These are phyloP conservation scores for Acrodontium crateriforme DNA, from an alignment of 2,329 filamentous ascomycete genomes.

Conservation along the genomic window DNA sequence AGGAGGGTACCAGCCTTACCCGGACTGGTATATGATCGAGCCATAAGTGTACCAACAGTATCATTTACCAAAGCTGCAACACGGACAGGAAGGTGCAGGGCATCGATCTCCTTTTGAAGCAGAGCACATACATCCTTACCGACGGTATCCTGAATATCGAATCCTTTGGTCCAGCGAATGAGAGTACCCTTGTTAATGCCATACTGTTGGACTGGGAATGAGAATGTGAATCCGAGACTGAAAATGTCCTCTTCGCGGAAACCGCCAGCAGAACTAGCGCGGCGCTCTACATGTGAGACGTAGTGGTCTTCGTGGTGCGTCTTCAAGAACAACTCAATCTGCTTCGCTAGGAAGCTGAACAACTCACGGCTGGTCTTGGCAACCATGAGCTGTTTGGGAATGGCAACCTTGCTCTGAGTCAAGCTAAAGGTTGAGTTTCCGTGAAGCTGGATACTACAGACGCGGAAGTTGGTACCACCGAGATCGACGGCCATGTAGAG, in stretches of 20 bases:
- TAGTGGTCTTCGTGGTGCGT: constrained; percentile 84
- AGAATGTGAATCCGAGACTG: constrained; percentile 96
- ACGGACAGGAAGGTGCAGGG: constrained; percentile 70
- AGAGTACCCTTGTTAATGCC: constrained; percentile 91
- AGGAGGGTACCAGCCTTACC: constrained; percentile 75
- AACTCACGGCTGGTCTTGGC: constrained; percentile 75
- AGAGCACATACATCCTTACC: constrained; percentile 90
- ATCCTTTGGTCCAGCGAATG: constrained; percentile 97
- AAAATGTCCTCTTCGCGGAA: constrained; percentile 66
- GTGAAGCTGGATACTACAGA: constrained; percentile 87
- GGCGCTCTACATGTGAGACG: constrained; percentile 39
- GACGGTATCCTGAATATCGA: constrained; percentile 87
- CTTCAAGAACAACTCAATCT: constrained; percentile 79
- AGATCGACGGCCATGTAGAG: constrained; percentile 93
- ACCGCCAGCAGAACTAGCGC: constrained; percentile 22
- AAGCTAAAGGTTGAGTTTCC: constrained; percentile 92
- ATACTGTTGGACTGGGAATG: constrained; percentile 85
- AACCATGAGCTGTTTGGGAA: constrained; percentile 81
- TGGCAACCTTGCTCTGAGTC: constrained; percentile 81
- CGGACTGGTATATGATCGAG: constrained; percentile 84
- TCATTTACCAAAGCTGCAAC: constrained; percentile 97
- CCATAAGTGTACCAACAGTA: constrained; percentile 95
- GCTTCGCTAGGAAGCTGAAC: constrained; percentile 82
- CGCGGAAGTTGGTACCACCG: constrained; percentile 96
- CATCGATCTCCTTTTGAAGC: constrained; percentile 79